Percentiles rank a stretch among this genome's conserved stretches.
Evolutionary conservation across 139 green algal genomes (phyloP).

Genomic region (Volvox africanus): DNA sequence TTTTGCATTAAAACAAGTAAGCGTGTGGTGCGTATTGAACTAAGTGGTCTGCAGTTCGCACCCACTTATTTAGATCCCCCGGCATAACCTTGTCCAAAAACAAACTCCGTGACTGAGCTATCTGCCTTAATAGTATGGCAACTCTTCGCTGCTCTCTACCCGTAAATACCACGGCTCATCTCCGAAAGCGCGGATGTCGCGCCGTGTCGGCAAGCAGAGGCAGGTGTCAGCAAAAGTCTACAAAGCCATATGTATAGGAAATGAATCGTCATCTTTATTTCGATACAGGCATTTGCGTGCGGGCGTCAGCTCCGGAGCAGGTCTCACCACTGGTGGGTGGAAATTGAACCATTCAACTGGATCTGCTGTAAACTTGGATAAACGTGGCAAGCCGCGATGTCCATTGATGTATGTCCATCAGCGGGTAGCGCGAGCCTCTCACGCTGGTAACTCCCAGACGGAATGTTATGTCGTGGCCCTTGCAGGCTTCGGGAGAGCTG

Average conservation of each 20-base stretch:
- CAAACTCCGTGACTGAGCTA: not conserved
- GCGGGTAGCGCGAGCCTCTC: too few relatives aligned
- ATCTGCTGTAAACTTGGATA: too few relatives aligned
- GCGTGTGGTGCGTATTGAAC: too few relatives aligned
- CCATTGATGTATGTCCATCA: too few relatives aligned
- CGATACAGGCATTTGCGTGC: not conserved
- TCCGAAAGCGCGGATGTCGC: not conserved
- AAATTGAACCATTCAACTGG: not conserved
- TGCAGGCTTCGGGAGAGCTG: constrained; percentile 32
- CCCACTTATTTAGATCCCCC: too few relatives aligned
- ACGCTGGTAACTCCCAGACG: not conserved
- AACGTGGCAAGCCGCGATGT: too few relatives aligned
- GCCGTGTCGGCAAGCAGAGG: not conserved
- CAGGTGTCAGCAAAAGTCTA: not conserved
- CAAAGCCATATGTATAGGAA: not conserved
- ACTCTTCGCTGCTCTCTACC: not conserved
- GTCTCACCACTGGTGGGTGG: not conserved
- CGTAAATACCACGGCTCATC: not conserved
- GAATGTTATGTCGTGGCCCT: not conserved
- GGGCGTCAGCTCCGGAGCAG: not conserved
- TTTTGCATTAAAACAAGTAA: too few relatives aligned
- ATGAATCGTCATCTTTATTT: not conserved
- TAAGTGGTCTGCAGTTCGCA: too few relatives aligned
- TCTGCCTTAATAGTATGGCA: not conserved
- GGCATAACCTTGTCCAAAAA: not conserved